These are phyloP conservation scores for Yamadazyma diddensiae DNA, from an alignment of 1,139 yeast genomes.

Conservation along the genomic window DNA sequence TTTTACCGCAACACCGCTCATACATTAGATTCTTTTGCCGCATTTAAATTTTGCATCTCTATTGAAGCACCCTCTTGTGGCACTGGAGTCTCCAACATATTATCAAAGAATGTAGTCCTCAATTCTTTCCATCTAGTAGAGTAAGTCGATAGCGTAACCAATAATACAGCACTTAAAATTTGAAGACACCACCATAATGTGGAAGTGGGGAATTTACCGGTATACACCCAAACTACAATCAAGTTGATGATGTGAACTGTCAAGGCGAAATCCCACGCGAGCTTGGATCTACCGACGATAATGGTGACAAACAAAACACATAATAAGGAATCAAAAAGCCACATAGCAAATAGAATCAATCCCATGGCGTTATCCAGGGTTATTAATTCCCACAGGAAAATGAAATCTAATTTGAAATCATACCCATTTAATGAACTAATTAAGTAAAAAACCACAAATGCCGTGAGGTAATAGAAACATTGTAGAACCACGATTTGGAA, in stretches of 20 bases:
- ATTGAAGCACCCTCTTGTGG: slow-evolving; percentile 5
- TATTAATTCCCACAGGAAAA: slow-evolving; percentile 80
- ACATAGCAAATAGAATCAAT: slow-evolving; percentile 62
- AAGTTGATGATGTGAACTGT: slow-evolving; percentile 83
- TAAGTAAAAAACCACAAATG: slow-evolving; percentile 52
- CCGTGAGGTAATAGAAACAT: slow-evolving; percentile 63
- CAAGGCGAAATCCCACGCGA: slow-evolving; percentile 94
- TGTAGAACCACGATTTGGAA: slow-evolving; percentile 64
- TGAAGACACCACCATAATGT: slow-evolving; percentile 87
- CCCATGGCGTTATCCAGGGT: slow-evolving; percentile 80
- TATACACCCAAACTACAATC: slow-evolving; percentile 62
- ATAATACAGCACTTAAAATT: slow-evolving; percentile 57
- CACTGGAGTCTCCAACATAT: slow-evolving; percentile 48
- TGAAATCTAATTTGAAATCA: slow-evolving; percentile 60
- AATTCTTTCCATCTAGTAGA: slow-evolving; percentile 86
- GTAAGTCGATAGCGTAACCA: slow-evolving; percentile 82
- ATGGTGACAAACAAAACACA: slow-evolving; percentile 82
- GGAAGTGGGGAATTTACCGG: slow-evolving; percentile 65
- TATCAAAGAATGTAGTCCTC: slow-evolving; percentile 84
- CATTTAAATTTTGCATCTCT: slow-evolving; percentile 10
- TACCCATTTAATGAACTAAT: slow-evolving; percentile 62
- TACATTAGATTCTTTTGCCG: too few relatives aligned
- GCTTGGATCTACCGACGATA: slow-evolving; percentile 85
- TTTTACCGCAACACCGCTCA: too few relatives aligned
- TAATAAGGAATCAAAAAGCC: slow-evolving; percentile 76